A percentile compares a stretch with the other conserved stretches of the same genome.
Conservation (phyloP, 805 yeast species). For the Metschnikowia lunata region DNA sequence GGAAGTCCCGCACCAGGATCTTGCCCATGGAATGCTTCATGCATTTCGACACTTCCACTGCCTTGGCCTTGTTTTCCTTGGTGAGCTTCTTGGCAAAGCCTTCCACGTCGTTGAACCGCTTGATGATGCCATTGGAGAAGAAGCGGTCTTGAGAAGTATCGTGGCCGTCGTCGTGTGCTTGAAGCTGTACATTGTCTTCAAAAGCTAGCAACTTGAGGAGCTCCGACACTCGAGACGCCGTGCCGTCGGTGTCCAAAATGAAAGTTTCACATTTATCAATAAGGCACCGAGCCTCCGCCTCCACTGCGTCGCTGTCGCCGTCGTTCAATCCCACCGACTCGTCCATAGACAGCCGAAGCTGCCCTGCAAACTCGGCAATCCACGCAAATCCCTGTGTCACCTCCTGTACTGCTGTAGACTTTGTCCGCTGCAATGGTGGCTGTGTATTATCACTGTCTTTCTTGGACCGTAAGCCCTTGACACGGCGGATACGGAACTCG, state of each 20-base stretch:
- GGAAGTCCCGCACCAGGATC: conserved; percentile 65
- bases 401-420: conserved; percentile 36
- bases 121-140: conserved; percentile 46
- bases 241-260: conserved; percentile 1
- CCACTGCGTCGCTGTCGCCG: conserved; percentile 3
- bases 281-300: conserved; percentile 3
- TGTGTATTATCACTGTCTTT: conserved; percentile 13
- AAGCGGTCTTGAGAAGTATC: conserved; percentile 19
- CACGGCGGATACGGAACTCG: conserved; percentile 58
- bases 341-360: neutral
- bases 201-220: conserved; percentile 24
- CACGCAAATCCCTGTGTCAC: conserved; percentile 42
- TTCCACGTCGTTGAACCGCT: conserved; percentile 86
- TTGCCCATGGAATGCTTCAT: conserved; percentile 27
- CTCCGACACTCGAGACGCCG: conserved; percentile 11
- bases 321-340: neutral
- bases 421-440: conserved; percentile 13
- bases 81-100: conserved; percentile 80
- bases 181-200: conserved; percentile 23
- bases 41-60: conserved; percentile 42
- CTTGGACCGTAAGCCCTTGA: conserved; percentile 66
- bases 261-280: conserved; percentile 2
- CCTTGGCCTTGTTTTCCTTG: conserved; percentile 56
- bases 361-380: conserved; percentile 31
- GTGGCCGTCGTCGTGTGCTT: conserved; percentile 14